Base-by-base conservation (phyloP, 1,284 basidiomycete species). In the Malassezia psittaci region DNA sequence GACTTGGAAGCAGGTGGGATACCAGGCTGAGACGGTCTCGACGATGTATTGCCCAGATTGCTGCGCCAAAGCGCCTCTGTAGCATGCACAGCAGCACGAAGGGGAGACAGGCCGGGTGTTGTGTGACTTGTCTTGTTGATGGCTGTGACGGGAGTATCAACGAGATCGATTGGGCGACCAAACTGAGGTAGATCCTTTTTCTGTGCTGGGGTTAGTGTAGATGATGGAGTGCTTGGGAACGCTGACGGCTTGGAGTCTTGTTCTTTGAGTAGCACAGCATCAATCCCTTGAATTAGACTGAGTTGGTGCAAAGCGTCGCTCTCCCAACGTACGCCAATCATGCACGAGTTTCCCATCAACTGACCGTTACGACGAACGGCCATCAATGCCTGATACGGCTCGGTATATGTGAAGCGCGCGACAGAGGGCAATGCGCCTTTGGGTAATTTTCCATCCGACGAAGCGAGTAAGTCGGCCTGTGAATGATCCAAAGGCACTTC, bases 291-390 rank as follows among this genome's bases (percentile, higher is more conserved):
- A 38, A 62, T 60, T 3, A 63, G 54, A 15, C 57, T 56, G 16
- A 62, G 59, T 43, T 66, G 61, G 38, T 68, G 64, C 47, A 68
- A 55, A 42, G 64, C 66, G 36, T 66, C 64, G 39, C 65, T 62
- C 34, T 66, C 63, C 66, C 66, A 68, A 18, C 66, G 60, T 37
- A 65, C 66, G 18, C 66, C 65, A 13, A 68, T 54, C 50, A 68
- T 60, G 43, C 63, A 65, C 2, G 63, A 58, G 10, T 63, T 61
- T 8, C 64, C 64, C 10, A 68, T 50, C 4, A 62, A 46, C 44
- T 65, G 60, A 40, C 66, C 66, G 40, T 57, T 65, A 37, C 63
- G 61, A 24, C 60, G 63, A 15, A 68, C 52, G 8, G 66, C 66
- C 8, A 64, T 61, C 42, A 68, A 52, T 13, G 66, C 66, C 52